These are phyloP conservation scores for Hippophae rhamnoides DNA, from an alignment of 306 rosid species.

Conservation along the genomic window DNA sequence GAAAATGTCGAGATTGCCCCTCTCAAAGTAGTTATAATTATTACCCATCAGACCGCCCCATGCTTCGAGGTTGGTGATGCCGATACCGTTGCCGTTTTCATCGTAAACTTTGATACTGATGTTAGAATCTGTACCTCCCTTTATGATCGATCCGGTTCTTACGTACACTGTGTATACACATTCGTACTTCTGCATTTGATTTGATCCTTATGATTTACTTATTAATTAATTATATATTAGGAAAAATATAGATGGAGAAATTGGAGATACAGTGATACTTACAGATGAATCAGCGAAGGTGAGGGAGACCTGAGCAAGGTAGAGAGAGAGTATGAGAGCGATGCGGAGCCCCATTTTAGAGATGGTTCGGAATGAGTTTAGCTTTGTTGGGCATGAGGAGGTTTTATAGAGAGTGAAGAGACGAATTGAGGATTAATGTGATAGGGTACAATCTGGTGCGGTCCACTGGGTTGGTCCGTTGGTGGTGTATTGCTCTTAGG, in stretches of 20 bases:
- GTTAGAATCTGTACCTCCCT: conserved; percentile 71
- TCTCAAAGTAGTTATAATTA: conserved; percentile 61
- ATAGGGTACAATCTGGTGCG: not conserved
- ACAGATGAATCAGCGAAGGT: conserved; percentile 27
- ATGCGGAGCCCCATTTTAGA: conserved; percentile 24
- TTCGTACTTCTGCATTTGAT: conserved; percentile 43
- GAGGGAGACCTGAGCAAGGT: conserved; percentile 20
- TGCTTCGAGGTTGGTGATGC: conserved; percentile 34
- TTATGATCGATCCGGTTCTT: conserved; percentile 58
- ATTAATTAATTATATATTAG: not conserved
- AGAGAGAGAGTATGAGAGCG: conserved; percentile 14
- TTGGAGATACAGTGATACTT: not conserved
- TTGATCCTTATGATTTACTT: not conserved
- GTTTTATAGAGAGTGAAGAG: not conserved
- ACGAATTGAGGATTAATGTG: not conserved
- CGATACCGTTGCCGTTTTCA: conserved; percentile 37
- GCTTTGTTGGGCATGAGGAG: not conserved
- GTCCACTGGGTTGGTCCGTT: not conserved
- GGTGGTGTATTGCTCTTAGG: not conserved
- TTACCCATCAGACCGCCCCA: conserved; percentile 86
- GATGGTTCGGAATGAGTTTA: conserved; percentile 1
- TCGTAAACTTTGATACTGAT: conserved; percentile 42
- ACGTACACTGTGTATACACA: conserved; percentile 60
- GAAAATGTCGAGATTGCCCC: conserved; percentile 84
- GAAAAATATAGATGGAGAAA: not conserved